Base-by-base conservation (phyloP, 2,329 filamentous ascomycete genomes). In the Fusarium sp. region DNA sequence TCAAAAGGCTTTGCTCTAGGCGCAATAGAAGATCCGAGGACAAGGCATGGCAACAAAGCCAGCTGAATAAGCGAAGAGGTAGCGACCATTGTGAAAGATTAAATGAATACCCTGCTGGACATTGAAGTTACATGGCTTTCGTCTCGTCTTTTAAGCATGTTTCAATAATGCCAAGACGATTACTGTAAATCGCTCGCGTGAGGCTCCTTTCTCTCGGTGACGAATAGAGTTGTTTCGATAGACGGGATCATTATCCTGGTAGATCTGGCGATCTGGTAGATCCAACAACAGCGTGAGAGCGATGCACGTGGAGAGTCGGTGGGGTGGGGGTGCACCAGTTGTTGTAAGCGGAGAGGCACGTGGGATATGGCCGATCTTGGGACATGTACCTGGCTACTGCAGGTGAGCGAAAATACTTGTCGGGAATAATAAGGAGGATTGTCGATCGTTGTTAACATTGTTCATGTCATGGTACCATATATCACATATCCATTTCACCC, bases 1-100 rank as follows among this genome's bases (percentile, higher is more conserved):
- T 79, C 74, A 43, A 80, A 80, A 2, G 45, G 52, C 27, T 67
- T 60, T 2, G 46, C 56, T 29, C 65, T 47, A 6, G 70, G 38
- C 5, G 56, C 38, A 6, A 71, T 56, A 10, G 67, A 57, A 8
- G 71, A 71, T 4, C 63, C 45, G 16, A 73, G 9, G 20, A 62
- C 58, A 24, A 75, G 25, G 16, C 29, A 55, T 10, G 75, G 74
- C 65, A 70, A 41, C 13, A 74, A 58, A 22, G 69, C 70, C 65
- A 75, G 48, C 29, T 52, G 58, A 16, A 74, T 32, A 15, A 76
- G 32, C 2, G 60, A 32, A 48, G 70, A 67, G 8, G 32, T 45
- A 43, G 54, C 54, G 29, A 75, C 47, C 73, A 75, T 75, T 46
- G 24, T 65, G 24, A 51, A 20, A 20, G 25, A 49, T 18, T 13